Evolutionary conservation across 352 stramenopile genomes (phyloP), one percentile per base, ranked within the genome.

Genomic region (Globisporangium canariense): DNA sequence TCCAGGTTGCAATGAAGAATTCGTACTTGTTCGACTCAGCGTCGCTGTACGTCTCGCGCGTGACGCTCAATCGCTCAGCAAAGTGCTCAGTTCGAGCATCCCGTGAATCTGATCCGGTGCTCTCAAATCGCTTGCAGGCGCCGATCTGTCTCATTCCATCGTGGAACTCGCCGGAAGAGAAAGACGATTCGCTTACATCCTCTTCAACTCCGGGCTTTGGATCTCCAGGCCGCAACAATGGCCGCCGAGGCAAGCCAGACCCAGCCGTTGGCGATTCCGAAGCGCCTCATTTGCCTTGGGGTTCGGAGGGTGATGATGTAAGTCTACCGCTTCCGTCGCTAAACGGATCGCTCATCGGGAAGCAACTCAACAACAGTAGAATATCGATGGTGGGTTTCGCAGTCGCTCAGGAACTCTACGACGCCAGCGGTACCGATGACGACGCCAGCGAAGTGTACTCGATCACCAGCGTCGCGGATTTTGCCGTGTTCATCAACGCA

Each of bases 401-500:
- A 4, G 65, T 70, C 38, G 14, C 43, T 5, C 3, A 20, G 16
- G 18, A 54, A 20, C 1, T 16, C n/a, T 16, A 14, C 36, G 36
- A 41, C 36, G 11, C 8, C 36, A 41, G 36, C 16, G 36, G 36
- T 10, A 13, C 8, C 5, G 10, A 16, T n/a, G 11, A n/a, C 14
- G 40, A 30, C 34, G 36, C 5, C 11, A 56, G 38, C 20, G 57
- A 72, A 8, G 41, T 70, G 14, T 73, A 56, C 58, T 64, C 58
- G 4, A 38, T 71, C 36, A 51, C 71, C 13, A 60, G 54, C 9
- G 55, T 76, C 38, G 58, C 69, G 10, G 71, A 65, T n/a, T 73
- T 64, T 38, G 69, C 66, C 30, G 68, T 63, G 22, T 76, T 76
- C 46, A 73, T 76, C 66, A 76, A 76, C 56, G 66, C 69, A 3